Base-by-base conservation (phyloP, 2,329 filamentous ascomycete species). In the Alternaria ventricosa region DNA sequence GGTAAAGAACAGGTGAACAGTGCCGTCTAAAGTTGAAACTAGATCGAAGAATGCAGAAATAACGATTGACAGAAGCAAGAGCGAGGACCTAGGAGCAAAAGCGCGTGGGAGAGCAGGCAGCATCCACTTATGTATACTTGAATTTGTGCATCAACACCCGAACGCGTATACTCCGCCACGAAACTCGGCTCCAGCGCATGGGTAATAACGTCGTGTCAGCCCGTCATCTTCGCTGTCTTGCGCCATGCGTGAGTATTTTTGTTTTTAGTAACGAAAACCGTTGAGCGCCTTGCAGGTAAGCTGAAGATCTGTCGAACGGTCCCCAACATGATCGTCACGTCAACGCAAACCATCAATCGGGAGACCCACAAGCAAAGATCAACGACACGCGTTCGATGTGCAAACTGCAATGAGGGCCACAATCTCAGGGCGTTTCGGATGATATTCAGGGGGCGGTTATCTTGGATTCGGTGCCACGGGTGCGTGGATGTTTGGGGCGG, bases 341-440 rank as follows among this genome's bases (percentile, higher is more conserved):
- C 54, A 30, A 53, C 49, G 30, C 49, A 53, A 53, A 41, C 49
- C 49, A 53, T 41, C 30, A 23, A 36, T 56, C 18, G 43, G 43
- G 41, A 28, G 53, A 49, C 55, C 60, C 60, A 59, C 55, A 54
- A 18, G 20, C 27, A 45, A 22, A 43, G 22, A 55, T 59, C 55
- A 59, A 43, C 55, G 60, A 62, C 60, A 59, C 60, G 55, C 60
- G 55, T 59, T 59, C 33, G 49, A 43, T 59, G 56, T 49, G 47
- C 47, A 54, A 28, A 49, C 41, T 18, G 43, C 25, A 15, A 36
- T 45, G 47, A 54, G 30, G 36, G 36, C 36, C 36, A 25, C 30
- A 53, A 25, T 36, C 47, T 49, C 43, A 28, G 22, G 47, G 51
- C 18, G 36, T 25, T 27, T 22, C n/a, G 23, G 25, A 15, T 53